These are phyloP conservation scores for Physaria fendleri DNA, from an alignment of 345 rosid genomes.

Conservation along the genomic window DNA sequence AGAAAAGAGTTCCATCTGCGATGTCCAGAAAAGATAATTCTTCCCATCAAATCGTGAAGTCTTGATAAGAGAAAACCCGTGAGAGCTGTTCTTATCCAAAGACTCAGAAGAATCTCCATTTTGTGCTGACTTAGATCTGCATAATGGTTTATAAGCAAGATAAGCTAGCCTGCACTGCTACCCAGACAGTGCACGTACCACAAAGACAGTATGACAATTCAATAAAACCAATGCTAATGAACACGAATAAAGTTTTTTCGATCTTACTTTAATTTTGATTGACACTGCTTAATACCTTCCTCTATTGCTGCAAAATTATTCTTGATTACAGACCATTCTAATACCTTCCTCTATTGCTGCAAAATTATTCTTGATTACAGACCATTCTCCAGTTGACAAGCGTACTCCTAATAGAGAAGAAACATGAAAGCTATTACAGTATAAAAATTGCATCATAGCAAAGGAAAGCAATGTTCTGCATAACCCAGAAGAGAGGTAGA, in stretches of 20 bases:
- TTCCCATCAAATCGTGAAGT: conserved; percentile 68
- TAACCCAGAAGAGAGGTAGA: not conserved
- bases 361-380: conserved; percentile 39
- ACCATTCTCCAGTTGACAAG: conserved; percentile 52
- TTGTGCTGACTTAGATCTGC: conserved; percentile 30
- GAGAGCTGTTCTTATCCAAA: conserved; percentile 20
- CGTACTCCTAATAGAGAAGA: conserved; percentile 44
- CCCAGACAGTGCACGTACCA: not conserved
- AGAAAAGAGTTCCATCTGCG: conserved; percentile 49
- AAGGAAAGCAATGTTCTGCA: not conserved
- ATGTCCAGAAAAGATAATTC: conserved; percentile 56
- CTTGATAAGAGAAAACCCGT: conserved; percentile 35
- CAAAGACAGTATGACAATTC: not conserved
- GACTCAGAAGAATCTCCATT: conserved; percentile 30
- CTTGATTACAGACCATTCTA: conserved; percentile 50
- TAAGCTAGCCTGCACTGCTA: not conserved
- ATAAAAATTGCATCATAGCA: not conserved
- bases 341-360: conserved; percentile 57
- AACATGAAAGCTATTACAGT: conserved; percentile 1
- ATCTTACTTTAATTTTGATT: conserved; percentile 55
- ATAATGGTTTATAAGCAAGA: not conserved
- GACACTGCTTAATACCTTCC: conserved; percentile 44
- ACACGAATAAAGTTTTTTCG: too few relatives aligned
- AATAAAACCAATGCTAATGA: not conserved
- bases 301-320: conserved; percentile 48